These are phyloP conservation scores for Penicillium sp. DNA, from an alignment of 2,329 filamentous ascomycete genomes.

Conservation along the genomic window DNA sequence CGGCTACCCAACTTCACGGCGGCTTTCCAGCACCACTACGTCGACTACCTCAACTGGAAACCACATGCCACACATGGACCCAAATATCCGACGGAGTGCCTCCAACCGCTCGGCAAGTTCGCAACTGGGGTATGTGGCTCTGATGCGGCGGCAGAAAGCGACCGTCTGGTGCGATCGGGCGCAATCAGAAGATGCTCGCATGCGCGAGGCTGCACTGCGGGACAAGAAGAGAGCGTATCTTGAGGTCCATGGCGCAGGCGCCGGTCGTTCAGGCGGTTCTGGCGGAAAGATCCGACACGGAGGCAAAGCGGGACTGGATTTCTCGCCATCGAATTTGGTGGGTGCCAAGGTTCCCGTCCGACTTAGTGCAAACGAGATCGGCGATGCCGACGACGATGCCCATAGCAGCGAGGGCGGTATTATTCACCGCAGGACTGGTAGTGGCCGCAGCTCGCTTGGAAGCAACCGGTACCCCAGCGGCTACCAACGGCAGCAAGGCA, in stretches of 20 bases:
- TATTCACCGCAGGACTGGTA: conserved; percentile 56
- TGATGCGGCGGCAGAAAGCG: conserved; percentile 95
- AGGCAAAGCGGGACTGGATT: conserved; percentile 75
- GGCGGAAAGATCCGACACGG: conserved; percentile 84
- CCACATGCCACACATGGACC: conserved; percentile 23
- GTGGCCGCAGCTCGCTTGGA: conserved; percentile 58
- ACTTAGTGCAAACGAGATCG: conserved; percentile 91
- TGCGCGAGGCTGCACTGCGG: conserved; percentile 77
- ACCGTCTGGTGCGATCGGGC: conserved; percentile 97
- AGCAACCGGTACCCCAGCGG: conserved; percentile 48
- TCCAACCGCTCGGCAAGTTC: conserved; percentile 71
- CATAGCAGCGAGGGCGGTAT: conserved; percentile 37
- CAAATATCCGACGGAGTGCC: conserved; percentile 65
- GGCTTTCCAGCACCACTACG: conserved; percentile 42
- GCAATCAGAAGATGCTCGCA: conserved; percentile 84
- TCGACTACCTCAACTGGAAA: conserved; percentile 43
- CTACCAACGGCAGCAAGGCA: conserved; percentile 44
- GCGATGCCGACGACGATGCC: conserved; percentile 73
- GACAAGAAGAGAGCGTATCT: conserved; percentile 83
- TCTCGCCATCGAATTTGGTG: conserved; percentile 71
- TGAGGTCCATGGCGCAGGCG: conserved; percentile 70
- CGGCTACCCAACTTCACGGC: conserved; percentile 30
- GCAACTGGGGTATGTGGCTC: conserved; percentile 81
- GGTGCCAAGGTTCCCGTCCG: conserved; percentile 86
- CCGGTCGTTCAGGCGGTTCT: conserved; percentile 61